These are phyloP conservation scores for Trichoderma sp. DNA, from an alignment of 2,329 filamentous ascomycete species.

Conservation along the genomic window DNA sequence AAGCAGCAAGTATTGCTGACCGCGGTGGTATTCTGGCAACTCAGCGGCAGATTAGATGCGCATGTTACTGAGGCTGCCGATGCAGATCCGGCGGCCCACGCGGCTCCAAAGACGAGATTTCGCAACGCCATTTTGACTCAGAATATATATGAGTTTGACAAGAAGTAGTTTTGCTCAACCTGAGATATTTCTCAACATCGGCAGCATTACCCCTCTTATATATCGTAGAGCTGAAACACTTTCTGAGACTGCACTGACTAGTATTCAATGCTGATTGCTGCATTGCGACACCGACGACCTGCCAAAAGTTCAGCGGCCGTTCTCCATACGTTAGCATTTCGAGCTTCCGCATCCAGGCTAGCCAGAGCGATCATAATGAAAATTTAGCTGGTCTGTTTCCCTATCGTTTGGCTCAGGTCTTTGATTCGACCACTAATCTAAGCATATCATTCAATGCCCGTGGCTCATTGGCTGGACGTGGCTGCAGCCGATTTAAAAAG, in stretches of 20 bases:
- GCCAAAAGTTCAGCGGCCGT: not conserved
- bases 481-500: not conserved
- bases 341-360: conserved; percentile 2
- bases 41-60: conserved; percentile 44
- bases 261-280: not conserved
- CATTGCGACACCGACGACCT: not conserved
- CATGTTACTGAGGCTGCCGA: not conserved
- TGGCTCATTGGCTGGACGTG: not conserved
- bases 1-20: conserved; percentile 70
- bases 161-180: not conserved
- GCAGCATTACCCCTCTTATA: not conserved
- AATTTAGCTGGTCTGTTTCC: not conserved
- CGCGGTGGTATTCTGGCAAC: conserved; percentile 63
- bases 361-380: not conserved
- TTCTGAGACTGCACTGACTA: not conserved
- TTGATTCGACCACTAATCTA: not conserved
- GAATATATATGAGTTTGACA: not conserved
- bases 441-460: not conserved
- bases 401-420: not conserved
- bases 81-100: not conserved
- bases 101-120: not conserved
- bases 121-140: not conserved
- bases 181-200: not conserved
- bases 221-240: not conserved
- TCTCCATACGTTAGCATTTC: not conserved